Conservation (phyloP, 2,329 filamentous ascomycete species). For the Hyphodiscus sp. region DNA sequence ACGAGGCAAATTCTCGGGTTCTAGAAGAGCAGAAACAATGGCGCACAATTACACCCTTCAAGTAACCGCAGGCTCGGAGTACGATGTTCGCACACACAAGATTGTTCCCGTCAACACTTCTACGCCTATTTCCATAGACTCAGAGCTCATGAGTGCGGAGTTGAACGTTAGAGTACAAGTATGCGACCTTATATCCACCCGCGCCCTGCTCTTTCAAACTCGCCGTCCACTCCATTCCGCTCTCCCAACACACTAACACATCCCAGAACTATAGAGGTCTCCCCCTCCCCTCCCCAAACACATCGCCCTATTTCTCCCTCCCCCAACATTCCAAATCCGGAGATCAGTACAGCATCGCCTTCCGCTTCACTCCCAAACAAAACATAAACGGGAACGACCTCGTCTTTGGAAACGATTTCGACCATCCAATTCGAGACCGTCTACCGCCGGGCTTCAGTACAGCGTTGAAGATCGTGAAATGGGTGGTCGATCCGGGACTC, state of each 20-base stretch:
- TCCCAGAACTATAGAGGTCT: constrained; percentile 54
- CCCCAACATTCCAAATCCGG: constrained; percentile 57
- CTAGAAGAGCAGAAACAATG: constrained; percentile 34
- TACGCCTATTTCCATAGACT: constrained; percentile 55
- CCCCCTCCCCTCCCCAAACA: constrained; percentile 60
- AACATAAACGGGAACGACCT: constrained; percentile 46
- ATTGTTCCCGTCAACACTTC: constrained; percentile 70
- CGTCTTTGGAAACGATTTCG: constrained; percentile 94
- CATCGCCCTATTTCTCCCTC: constrained; percentile 70
- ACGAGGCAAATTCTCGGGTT: not conserved
- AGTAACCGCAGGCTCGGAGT: constrained; percentile 74
- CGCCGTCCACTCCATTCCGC: too few species aligned
- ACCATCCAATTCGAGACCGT: constrained; percentile 78
- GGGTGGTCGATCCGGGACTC: constrained; percentile 84
- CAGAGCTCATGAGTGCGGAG: constrained; percentile 56
- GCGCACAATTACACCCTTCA: constrained; percentile 70
- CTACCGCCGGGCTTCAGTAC: constrained; percentile 82
- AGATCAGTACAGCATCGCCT: constrained; percentile 81
- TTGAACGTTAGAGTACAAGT: constrained; percentile 68
- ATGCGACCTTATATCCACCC: constrained; percentile 38
- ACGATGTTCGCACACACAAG: constrained; percentile 66
- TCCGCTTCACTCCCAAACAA: constrained; percentile 67
- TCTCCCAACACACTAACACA: not conserved
- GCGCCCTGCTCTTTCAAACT: constrained; percentile 14
- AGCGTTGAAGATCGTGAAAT: constrained; percentile 78